These are phyloP conservation scores for Mycena sp. DNA, from an alignment of 1,284 basidiomycete genomes.

Conservation along the genomic window DNA sequence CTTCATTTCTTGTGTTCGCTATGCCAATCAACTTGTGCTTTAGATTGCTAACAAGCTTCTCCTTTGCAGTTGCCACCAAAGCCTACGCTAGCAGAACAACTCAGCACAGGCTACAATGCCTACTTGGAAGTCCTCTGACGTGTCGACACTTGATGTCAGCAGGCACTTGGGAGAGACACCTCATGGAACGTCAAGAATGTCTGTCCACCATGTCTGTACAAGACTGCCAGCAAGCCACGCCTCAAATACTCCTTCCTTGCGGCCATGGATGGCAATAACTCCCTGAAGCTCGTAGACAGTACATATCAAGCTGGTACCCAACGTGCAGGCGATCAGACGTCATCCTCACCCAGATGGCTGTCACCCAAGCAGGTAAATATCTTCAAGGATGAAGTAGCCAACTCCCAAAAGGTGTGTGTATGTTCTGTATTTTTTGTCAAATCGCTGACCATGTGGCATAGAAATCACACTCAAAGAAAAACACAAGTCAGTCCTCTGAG, in stretches of 20 bases:
- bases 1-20: constrained; percentile 12
- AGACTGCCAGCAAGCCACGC: constrained; percentile 35
- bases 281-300: constrained; percentile 41
- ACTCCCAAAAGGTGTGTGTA: no score
- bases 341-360: background rate
- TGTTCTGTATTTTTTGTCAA: no score
- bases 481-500: no score
- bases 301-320: constrained; percentile 29
- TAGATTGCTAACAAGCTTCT: no score
- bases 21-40: no score
- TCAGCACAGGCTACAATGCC: constrained; percentile 19
- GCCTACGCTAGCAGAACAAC: background rate
- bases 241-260: constrained; percentile 32
- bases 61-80: background rate
- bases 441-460: no score
- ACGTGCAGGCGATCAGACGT: constrained; percentile 16
- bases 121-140: constrained; percentile 14
- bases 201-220: constrained; percentile 32
- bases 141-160: background rate
- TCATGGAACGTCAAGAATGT: constrained; percentile 25
- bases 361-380: constrained; percentile 32
- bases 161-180: constrained; percentile 1
- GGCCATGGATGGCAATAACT: constrained; percentile 48
- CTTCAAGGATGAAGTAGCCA: constrained; percentile 28
- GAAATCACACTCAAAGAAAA: no score